A percentile compares a stretch with the other conserved stretches of the same genome.
These are phyloP conservation scores for Plantago lanceolata DNA, from an alignment of 305 asterid species.

Conservation along the genomic window DNA sequence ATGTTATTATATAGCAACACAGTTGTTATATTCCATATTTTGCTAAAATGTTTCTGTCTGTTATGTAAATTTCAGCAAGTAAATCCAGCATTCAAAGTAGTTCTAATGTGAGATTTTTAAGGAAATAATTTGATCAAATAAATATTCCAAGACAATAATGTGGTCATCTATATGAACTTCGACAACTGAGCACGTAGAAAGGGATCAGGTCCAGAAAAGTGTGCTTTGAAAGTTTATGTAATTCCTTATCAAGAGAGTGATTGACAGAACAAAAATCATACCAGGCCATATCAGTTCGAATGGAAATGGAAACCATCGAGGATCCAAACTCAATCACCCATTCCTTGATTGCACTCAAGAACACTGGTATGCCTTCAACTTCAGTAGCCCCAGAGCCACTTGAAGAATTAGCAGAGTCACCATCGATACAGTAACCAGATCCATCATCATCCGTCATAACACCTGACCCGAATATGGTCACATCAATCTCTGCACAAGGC, in stretches of 20 bases:
- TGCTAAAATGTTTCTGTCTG: too few relatives aligned
- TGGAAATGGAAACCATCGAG: constrained; percentile 66
- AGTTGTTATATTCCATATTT: background rate
- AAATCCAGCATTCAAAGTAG: too few relatives aligned
- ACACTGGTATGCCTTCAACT: constrained; percentile 72
- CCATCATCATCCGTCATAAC: constrained; percentile 81
- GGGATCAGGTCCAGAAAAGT: too few relatives aligned
- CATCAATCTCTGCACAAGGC: constrained; percentile 88
- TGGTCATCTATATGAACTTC: too few relatives aligned
- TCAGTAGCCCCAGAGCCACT: constrained; percentile 46
- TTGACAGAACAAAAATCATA: constrained; percentile 28
- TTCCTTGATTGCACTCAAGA: constrained; percentile 81
- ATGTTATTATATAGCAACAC: too few relatives aligned
- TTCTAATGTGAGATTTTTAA: too few relatives aligned
- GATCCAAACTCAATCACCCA: constrained; percentile 95
- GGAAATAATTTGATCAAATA: too few relatives aligned
- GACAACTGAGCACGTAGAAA: too few relatives aligned
- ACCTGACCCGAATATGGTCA: constrained; percentile 87
- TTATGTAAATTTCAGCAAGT: too few relatives aligned
- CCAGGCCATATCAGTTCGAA: constrained; percentile 96
- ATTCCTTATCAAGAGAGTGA: background rate
- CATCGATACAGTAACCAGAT: constrained; percentile 72
- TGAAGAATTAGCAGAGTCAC: constrained; percentile 52
- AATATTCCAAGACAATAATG: too few relatives aligned
- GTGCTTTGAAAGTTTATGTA: too few relatives aligned